Base-by-base conservation (phyloP, 805 yeast species). In the Saturnispora ahearnii region DNA sequence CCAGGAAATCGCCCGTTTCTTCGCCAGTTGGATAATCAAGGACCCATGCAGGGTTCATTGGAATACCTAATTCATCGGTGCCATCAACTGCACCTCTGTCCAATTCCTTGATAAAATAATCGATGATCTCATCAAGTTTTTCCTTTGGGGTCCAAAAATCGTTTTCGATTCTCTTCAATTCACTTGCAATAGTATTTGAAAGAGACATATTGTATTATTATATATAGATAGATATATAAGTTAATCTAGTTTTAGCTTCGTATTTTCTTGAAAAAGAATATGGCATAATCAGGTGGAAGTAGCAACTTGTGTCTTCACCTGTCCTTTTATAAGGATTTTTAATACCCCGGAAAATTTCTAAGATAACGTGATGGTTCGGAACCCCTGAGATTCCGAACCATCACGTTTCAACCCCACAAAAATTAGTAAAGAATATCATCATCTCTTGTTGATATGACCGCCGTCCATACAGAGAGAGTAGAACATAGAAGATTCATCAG, bases 31-130 rank as follows among this genome's bases (percentile, higher is more conserved):
- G 83, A 59, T 69, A 75, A 50, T 76, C 81, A 69, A 78, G 65
- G 43, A 78, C 81, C 82, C 82, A 78, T 15, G 76, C 71, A 2
- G 79, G 74, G 55, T 76, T 76, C 83, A 78, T 78, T 49, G 83
- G 83, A 53, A 78, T 78, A 57, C 78, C 79, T 7, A 55, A 45
- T 21, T 64, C 64, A 49, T 65, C 68, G 1, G 64, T 54, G 29
- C 81, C 82, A 45, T 81, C 82, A 22, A 62, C 59, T 56, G 73
- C 71, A 32, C 83, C 83, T 62, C 78, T 73, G 45, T 71, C 69
- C 58, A 78, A 68, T 60, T 78, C 83, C 42, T 64, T 57, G 49
- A 74, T 66, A 60, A 78, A 78, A 57, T 76, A 78, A 26, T 66
- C 68, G 53, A 78, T 71, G 62, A 78, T 70, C 44, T 65, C 57